Conservation (phyloP, 805 yeast genomes). For the Saccharomycopsis guyanensis region DNA sequence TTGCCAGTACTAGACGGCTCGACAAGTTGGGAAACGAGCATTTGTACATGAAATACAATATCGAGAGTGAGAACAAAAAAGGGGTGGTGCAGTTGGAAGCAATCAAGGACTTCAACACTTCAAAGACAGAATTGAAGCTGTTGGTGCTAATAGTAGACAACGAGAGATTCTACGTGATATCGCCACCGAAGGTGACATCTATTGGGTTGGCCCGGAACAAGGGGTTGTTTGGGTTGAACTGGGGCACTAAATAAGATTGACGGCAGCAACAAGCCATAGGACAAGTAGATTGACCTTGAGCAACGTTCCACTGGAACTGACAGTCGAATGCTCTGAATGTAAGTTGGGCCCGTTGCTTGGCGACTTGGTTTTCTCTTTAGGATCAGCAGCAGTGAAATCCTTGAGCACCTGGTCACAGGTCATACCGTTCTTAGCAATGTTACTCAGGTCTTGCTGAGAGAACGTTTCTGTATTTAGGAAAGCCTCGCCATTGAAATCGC, state of each 20-base stretch:
- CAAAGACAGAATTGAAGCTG: conserved; percentile 8
- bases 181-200: conserved; percentile 10
- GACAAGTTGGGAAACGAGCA: conserved; percentile 71
- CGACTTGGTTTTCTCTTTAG: not conserved
- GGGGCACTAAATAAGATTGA: conserved; percentile 16
- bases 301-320: too few species aligned
- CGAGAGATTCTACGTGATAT: conserved; percentile 16
- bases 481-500: conserved; percentile 17
- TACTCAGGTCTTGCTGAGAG: conserved; percentile 8
- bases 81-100: conserved; percentile 81
- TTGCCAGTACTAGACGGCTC: conserved; percentile 54
- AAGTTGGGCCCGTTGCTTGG: too few species aligned
- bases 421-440: conserved; percentile 12
- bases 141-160: conserved; percentile 16
- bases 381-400: too few species aligned
- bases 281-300: too few species aligned
- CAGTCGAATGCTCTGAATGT: too few species aligned
- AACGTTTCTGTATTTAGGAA: conserved; percentile 6
- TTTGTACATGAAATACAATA: conserved; percentile 77
- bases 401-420: conserved; percentile 11
- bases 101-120: conserved; percentile 35
- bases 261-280: not conserved
- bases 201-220: not conserved
- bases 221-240: conserved; percentile 14
- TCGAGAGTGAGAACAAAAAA: conserved; percentile 56